These are phyloP conservation scores for Barnettozyma californica DNA, from an alignment of 805 yeast species.

Conservation along the genomic window DNA sequence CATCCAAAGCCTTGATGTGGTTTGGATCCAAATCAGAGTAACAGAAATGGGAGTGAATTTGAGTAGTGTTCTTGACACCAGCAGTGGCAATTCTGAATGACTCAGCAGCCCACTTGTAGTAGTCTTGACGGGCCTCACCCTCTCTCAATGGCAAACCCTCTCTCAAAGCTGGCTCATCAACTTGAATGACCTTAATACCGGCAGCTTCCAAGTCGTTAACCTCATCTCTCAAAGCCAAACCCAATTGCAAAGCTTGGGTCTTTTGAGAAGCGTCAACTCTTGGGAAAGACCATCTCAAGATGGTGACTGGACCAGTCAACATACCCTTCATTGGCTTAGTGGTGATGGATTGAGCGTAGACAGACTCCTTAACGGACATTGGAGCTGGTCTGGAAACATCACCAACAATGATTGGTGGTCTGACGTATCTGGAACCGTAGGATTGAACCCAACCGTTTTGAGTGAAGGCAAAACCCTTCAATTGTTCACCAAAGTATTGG, in stretches of 20 bases:
- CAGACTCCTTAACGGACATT: constrained; percentile 98
- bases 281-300: constrained; percentile 99
- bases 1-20: constrained; percentile 99
- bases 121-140: constrained; percentile 93
- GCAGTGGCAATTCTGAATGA: constrained; percentile 99
- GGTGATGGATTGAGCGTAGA: constrained; percentile 96
- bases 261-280: constrained; percentile 94
- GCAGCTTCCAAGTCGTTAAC: constrained; percentile 97
- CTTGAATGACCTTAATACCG: constrained; percentile 96
- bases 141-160: constrained; percentile 99
- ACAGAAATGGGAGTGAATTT: constrained; percentile 99
- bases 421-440: constrained; percentile 99
- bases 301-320: constrained; percentile 99
- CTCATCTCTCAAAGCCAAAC: constrained; percentile 97
- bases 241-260: constrained; percentile 93
- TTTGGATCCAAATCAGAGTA: constrained; percentile 99
- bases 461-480: constrained; percentile 98
- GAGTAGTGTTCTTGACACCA: constrained; percentile 92
- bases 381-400: constrained; percentile 98
- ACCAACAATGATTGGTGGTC: constrained; percentile 99
- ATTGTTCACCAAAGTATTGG: constrained; percentile 99
- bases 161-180: constrained; percentile 99
- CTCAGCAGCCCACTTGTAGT: constrained; percentile 98
- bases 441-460: constrained; percentile 99
- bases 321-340: constrained; percentile 98